A percentile compares a stretch with the other conserved stretches of the same genome.
These are phyloP conservation scores for Barbarea vulgaris DNA, from an alignment of 345 rosid species.

Conservation along the genomic window DNA sequence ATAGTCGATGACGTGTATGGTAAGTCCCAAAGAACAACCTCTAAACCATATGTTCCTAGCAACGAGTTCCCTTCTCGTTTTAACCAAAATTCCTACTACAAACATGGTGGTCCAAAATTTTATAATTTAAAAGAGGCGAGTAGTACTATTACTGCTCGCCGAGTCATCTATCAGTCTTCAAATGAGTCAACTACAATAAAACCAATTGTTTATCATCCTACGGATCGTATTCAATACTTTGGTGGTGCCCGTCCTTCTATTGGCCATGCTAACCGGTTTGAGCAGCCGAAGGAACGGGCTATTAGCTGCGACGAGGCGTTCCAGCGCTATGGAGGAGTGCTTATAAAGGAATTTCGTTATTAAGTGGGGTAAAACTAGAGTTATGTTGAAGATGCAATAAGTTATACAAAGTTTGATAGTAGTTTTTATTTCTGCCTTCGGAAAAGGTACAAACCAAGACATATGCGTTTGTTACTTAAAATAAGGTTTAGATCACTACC, in stretches of 20 bases:
- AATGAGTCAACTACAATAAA: slow-evolving; percentile 3
- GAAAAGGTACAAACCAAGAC: slow-evolving; percentile 25
- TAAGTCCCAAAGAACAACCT: not conserved
- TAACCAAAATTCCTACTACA: not conserved
- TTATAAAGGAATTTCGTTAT: slow-evolving; percentile 29
- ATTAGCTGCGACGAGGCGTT: slow-evolving; percentile 37
- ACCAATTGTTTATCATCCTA: slow-evolving; percentile 13
- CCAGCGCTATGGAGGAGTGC: slow-evolving; percentile 32
- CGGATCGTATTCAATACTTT: not conserved
- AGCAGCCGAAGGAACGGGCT: slow-evolving; percentile 13
- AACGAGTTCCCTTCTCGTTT: slow-evolving; percentile 2
- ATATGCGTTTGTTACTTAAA: slow-evolving; percentile 13
- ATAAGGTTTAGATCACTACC: slow-evolving; percentile 7
- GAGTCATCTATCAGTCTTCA: slow-evolving; percentile 22
- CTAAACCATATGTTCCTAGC: not conserved
- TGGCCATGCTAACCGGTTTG: not conserved
- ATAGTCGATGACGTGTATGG: slow-evolving; percentile 27
- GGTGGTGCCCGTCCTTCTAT: slow-evolving; percentile 8
- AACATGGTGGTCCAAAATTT: slow-evolving; percentile 20
- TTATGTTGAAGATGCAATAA: not conserved
- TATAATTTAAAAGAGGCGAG: slow-evolving; percentile 22
- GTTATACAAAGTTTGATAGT: slow-evolving; percentile 10
- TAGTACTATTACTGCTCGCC: not conserved
- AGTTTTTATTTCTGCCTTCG: not conserved
- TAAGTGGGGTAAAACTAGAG: not conserved